These are phyloP conservation scores for Misopates orontium DNA, from an alignment of 257 asterid genomes.

Conservation along the genomic window DNA sequence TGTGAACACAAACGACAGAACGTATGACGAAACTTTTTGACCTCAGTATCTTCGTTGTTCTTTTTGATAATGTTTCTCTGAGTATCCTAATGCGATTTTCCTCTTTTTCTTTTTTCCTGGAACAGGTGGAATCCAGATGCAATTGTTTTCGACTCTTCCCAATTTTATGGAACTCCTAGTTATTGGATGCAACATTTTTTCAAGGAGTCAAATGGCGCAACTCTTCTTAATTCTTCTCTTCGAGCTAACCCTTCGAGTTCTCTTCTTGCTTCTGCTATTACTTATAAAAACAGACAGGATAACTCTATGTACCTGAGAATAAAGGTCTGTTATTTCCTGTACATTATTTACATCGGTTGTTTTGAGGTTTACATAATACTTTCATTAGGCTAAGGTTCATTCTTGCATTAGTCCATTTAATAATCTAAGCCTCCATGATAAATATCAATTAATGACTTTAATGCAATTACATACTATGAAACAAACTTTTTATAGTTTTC, in stretches of 20 bases:
- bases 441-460: no score
- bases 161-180: conserved; percentile 81
- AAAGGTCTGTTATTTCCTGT: conserved; percentile 45
- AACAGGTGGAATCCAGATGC: conserved; percentile 93
- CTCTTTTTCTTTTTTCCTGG: not conserved
- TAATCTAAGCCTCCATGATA: no score
- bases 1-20: conserved; percentile 70
- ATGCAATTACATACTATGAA: no score
- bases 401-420: no score
- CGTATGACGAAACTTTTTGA: conserved; percentile 39
- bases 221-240: conserved; percentile 63
- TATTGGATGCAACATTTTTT: conserved; percentile 98
- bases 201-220: conserved; percentile 85
- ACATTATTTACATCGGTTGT: not conserved
- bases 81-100: not conserved
- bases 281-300: conserved; percentile 55
- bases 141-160: conserved; percentile 80
- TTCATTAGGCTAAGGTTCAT: no score
- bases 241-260: conserved; percentile 46
- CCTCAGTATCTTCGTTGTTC: conserved; percentile 9
- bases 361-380: no score
- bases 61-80: not conserved
- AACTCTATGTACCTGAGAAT: conserved; percentile 50
- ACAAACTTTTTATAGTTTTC: not conserved
- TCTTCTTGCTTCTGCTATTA: conserved; percentile 74